These are phyloP conservation scores for Cyclotella atomus DNA, from an alignment of 108 stramenopile species.

Conservation along the genomic window DNA sequence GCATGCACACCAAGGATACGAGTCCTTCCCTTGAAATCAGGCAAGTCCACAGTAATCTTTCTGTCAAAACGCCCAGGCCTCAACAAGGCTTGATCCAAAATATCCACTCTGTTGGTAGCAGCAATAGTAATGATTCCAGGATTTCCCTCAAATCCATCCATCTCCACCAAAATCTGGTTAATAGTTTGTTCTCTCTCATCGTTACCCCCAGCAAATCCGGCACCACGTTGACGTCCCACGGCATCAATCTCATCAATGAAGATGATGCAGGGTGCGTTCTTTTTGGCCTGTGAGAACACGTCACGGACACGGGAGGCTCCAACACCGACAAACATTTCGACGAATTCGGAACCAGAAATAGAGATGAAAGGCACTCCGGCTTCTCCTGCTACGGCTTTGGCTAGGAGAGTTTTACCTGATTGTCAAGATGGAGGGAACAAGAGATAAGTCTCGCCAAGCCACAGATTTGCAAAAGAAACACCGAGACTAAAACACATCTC, in stretches of 20 bases:
- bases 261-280: conserved; percentile 94
- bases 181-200: conserved; percentile 97
- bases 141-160: conserved; percentile 98
- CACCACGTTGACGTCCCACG: conserved; percentile 91
- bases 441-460: background rate
- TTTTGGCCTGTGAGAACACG: conserved; percentile 90
- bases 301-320: conserved; percentile 96
- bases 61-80: conserved; percentile 99
- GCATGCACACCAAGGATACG: conserved; percentile 94
- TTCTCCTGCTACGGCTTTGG: conserved; percentile 98
- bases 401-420: conserved; percentile 98
- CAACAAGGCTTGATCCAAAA: conserved; percentile 93
- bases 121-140: conserved; percentile 96
- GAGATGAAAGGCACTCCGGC: conserved; percentile 96
- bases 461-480: background rate
- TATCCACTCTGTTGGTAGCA: conserved; percentile 97
- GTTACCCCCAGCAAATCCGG: conserved; percentile 92
- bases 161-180: conserved; percentile 99
- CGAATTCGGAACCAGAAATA: conserved; percentile 94
- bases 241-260: conserved; percentile 99
- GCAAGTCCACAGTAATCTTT: conserved; percentile 95
- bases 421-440: conserved; percentile 21
- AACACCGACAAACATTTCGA: conserved; percentile 95
- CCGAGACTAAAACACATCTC: background rate
- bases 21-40: conserved; percentile 93